Base-by-base conservation (phyloP, 23 red algal species). In the Agarophyton chilense region DNA sequence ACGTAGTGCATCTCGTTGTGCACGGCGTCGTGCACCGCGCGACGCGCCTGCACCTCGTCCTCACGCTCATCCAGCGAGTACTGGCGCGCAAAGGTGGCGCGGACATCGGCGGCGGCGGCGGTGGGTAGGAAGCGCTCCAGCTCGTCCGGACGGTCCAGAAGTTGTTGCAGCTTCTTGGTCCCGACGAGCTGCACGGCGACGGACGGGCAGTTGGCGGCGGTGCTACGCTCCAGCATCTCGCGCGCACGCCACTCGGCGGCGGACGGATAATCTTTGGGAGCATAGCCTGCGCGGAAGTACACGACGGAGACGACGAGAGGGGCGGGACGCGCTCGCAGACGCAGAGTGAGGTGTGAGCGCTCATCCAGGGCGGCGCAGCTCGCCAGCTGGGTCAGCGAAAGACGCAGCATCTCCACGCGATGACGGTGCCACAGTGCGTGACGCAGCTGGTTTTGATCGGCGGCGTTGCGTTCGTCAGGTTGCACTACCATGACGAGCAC, bases 161-260 rank as follows among this genome's bases (percentile, higher is more conserved):
- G 68, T 81, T 99, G 97, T 58, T 99, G 97, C 31, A 99, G 83
- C 72, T 94, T 95, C 90, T 99, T 99, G n/a, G 91, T 94, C n/a
- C 97, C 97, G 13, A 94, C 89, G n/a, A 99, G 82, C 38, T 99
- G 97, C 60, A 87, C 51, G n/a, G 85, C 89, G 14, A 95, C 61
- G 53, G 80, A 84, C 31, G 97, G 97, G 35, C 94, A 96, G 39
- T 92, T 90, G 22, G 84, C 84, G 29, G 93, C 89, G 43, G 36
- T 76, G 66, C 87, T 89, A 38, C 31, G 38, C 55, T 95, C 93
- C 7, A 99, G 56, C 1, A 88, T 0, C 42, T 25, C 92, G n/a
- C 97, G 81, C 0, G 97, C 97, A 17, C 31, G 17, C 97, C 97
- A 99, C 34, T 95, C 87, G 16, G 16, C 39, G 6, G 96, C 93